Base-by-base conservation (phyloP, 2,329 filamentous ascomycete species). In the Diaporthe sp. region DNA sequence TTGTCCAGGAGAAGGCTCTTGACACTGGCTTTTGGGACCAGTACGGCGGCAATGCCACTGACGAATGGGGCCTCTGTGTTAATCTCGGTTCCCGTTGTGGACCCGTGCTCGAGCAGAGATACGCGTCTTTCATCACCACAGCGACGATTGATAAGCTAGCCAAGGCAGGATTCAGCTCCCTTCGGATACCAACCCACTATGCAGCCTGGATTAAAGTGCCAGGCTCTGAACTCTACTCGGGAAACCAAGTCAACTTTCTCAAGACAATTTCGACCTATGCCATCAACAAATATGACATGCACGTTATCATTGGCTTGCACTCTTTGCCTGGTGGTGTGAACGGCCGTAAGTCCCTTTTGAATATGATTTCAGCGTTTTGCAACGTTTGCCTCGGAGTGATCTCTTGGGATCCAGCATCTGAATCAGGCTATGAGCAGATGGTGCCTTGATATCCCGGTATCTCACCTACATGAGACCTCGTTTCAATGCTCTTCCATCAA, bases 131-230 rank as follows among this genome's bases (percentile, higher is more conserved):
- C 22, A 60, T 60, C 19, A 60, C 57, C 12, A 60, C 57, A 2
- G 57, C 57, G 9, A 60, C 57, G 8, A 60, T 60, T 60, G 57
- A 60, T 34, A 60, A 60, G 57, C 34, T 60, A n/a, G 57, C 57
- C 19, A 31, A 31, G 31, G 57, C 57, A n/a, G 34, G 34, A n/a
- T n/a, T 60, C 25, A n/a, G 7, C 10, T 60, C 57, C 5, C 19
- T 60, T 37, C 57, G 57, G 22, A 60, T 60, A 19, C 57, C 57
- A 10, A 60, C 57, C 34, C 57, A 60, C 22, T 60, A 60, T n/a
- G 57, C 57, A 6, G 57, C 57, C 57, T 60, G 57, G 57, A 39
- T 60, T 22, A 37, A 37, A n/a, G 57, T 60, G 19, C 57, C 57
- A 13, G 57, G 57, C 22, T 60, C 57, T n/a, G 19, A 39, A 12